Percentiles rank a stretch among this genome's conserved stretches.
phyloP scores from a whole-genome alignment of 164 flowering plant genomes.

The Chimonanthus praecox region DNA sequence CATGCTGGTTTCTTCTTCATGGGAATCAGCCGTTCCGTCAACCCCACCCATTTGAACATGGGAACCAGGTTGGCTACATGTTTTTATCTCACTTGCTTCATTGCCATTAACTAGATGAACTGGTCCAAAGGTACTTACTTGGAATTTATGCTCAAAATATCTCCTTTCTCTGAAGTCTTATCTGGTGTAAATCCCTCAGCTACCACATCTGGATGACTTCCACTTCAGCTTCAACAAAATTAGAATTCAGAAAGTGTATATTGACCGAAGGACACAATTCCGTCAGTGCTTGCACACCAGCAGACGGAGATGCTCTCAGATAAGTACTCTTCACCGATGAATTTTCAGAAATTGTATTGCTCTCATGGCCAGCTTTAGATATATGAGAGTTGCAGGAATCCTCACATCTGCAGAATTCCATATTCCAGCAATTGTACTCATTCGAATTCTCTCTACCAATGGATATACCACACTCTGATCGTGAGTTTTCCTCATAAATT shows the following conservation, averaged over 20 bases:
- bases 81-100: conserved; percentile 10
- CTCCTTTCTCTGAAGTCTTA: conserved; percentile 9
- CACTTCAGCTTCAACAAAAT: conserved; percentile 13
- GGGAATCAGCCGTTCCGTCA: conserved; percentile 14
- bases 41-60: conserved; percentile 7
- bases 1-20: conserved; percentile 14
- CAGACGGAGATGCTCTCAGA: background rate
- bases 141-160: conserved; percentile 7
- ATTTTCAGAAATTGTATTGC: conserved; percentile 13
- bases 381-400: background rate
- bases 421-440: background rate
- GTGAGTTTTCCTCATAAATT: conserved; percentile 20
- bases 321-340: conserved; percentile 11
- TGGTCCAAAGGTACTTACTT: background rate
- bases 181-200: conserved; percentile 8
- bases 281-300: background rate
- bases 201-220: conserved; percentile 20
- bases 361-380: conserved; percentile 6
- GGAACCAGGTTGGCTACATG: conserved; percentile 3
- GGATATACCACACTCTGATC: conserved; percentile 9
- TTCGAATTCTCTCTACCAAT: conserved; percentile 5
- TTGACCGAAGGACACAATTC: conserved; percentile 7
- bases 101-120: conserved; percentile 4
- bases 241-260: conserved; percentile 2
- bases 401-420: background rate